Evolutionary conservation across 345 rosid species (phyloP).

Genomic region (Psidium guajava): DNA sequence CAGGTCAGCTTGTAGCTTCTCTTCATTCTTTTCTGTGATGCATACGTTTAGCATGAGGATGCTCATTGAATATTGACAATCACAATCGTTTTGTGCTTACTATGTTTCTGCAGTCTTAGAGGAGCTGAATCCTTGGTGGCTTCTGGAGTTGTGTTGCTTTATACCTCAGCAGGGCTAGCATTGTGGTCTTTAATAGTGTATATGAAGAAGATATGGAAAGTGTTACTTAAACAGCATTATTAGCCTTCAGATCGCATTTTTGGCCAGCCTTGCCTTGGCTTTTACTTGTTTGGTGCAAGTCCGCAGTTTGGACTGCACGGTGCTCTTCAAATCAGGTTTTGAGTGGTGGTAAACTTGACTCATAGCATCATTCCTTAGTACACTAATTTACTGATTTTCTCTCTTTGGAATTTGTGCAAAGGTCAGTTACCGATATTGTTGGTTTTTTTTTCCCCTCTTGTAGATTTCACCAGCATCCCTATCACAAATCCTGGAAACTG

Average conservation of each 20-base stretch:
- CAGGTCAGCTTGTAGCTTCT: conserved; percentile 24
- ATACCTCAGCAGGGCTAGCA: conserved; percentile 87
- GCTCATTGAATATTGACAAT: not conserved
- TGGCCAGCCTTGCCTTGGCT: not conserved
- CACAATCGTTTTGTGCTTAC: not conserved
- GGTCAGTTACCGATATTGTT: not conserved
- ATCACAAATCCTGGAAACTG: not conserved
- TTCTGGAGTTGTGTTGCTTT: conserved; percentile 69
- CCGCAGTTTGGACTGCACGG: not conserved
- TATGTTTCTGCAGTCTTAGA: conserved; percentile 32
- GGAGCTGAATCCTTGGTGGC: conserved; percentile 38
- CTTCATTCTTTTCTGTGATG: not conserved
- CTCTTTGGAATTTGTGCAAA: not conserved
- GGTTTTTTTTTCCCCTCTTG: not conserved
- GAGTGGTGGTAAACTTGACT: not conserved
- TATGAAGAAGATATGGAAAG: conserved; percentile 75
- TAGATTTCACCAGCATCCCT: not conserved
- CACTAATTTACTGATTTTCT: not conserved
- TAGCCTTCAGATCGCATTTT: not conserved
- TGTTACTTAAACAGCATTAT: conserved; percentile 45
- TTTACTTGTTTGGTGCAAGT: not conserved
- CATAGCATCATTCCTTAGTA: not conserved
- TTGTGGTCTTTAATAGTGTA: conserved; percentile 84
- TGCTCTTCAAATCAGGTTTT: not conserved
- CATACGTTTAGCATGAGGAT: not conserved